Conservation (phyloP, 2,329 filamentous ascomycete species). For the Pseudogymnoascus verrucosus region DNA sequence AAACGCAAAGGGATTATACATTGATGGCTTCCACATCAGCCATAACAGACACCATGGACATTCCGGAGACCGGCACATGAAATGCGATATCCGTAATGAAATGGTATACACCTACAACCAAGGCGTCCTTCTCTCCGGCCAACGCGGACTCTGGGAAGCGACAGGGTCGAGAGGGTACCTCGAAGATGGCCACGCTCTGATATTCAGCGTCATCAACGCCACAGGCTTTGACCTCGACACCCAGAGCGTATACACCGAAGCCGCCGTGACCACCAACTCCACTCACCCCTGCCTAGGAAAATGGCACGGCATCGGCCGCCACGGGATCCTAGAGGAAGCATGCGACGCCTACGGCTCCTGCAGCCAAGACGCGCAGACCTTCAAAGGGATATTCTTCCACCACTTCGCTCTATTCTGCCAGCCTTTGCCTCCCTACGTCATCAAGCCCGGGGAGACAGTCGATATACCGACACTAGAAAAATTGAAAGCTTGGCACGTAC, state of each 20-base stretch:
- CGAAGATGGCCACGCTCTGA: constrained; percentile 68
- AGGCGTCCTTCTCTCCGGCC: constrained; percentile 76
- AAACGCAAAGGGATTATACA: constrained; percentile 64
- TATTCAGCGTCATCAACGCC: constrained; percentile 65
- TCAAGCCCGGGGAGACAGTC: constrained; percentile 21
- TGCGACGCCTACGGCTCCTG: constrained; percentile 71
- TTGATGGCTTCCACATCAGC: constrained; percentile 82
- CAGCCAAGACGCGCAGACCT: constrained; percentile 78
- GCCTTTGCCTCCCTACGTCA: constrained; percentile 39
- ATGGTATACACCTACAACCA: constrained; percentile 97
- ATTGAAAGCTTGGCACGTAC: constrained; percentile 39
- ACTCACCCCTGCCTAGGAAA: constrained; percentile 13
- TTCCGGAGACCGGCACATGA: constrained; percentile 37
- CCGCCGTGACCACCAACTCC: constrained; percentile 12
- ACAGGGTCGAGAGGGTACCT: constrained; percentile 66
- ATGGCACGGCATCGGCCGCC: constrained; percentile 71
- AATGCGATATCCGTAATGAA: constrained; percentile 73
- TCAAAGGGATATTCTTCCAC: constrained; percentile 94
- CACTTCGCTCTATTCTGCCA: constrained; percentile 74
- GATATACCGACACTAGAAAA: constrained; percentile 18
- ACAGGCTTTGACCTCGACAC: constrained; percentile 62
- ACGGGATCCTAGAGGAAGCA: constrained; percentile 76
- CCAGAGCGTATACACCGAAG: constrained; percentile 30
- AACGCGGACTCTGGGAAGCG: constrained; percentile 70
- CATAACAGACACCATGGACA: constrained; percentile 35